Evolutionary conservation across 805 yeast species (phyloP), one percentile per base, ranked within the genome.

Genomic region (Ogataea trehaloabstinens): DNA sequence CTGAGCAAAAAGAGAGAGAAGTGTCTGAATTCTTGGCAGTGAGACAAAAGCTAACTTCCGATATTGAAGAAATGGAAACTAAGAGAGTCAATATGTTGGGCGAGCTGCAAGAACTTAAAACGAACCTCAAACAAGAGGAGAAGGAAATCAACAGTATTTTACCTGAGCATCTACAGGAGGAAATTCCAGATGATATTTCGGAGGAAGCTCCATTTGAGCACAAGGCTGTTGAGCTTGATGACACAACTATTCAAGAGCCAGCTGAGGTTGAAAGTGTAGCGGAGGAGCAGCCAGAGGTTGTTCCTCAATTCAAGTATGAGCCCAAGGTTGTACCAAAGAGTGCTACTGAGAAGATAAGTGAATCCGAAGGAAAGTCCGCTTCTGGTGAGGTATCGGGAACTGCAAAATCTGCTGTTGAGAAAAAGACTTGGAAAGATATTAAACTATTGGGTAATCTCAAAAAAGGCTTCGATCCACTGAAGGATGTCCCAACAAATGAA

Each of bases 121-220:
- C 64, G 48, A 51, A 61, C 28, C 61, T 76, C 24, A 45, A 55
- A 31, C 43, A 60, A 35, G 74, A 72, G 35, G 76, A 70, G 48
- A 70, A 66, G 51, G 66, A 63, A 38, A 72, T 76, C 49, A 74
- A 75, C 49, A 54, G 48, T 11, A 72, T 66, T 40, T 67, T 73
- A 44, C 82, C 82, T 10, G 78, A 71, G 35, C 82, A 76, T 57
- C 62, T 76, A 51, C 67, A 63, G 42, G 55, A 59, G 44, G 63
- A 61, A 11, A 42, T 61, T 16, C 39, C 50, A n/a, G 57, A 52
- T 31, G 44, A 37, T 12, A 34, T 55, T 19, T 46, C 61, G 10
- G 57, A 52, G 25, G 63, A 55, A 44, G 55, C 51, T 28, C 53
- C 51, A 18, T 40, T 61, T 29, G 61, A 58, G 45, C 57, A 46